phyloP scores from a whole-genome alignment of 78 protist genomes.

The Chrysochromulina tobinii region DNA sequence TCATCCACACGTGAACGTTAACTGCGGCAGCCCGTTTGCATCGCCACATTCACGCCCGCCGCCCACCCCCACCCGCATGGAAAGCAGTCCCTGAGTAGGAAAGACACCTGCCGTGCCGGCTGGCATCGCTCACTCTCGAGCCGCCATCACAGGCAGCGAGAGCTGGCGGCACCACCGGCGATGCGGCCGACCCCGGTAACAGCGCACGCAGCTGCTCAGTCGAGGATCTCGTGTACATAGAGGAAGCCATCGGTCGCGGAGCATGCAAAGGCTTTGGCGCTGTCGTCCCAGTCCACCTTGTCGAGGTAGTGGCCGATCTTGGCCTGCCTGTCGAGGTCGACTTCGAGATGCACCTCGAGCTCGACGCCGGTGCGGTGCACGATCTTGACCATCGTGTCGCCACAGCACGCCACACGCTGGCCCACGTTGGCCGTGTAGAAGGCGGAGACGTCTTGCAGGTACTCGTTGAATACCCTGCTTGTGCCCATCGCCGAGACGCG shows the following conservation, averaged over 20 bases:
- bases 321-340: neutral
- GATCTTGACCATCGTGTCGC: neutral
- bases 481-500: neutral
- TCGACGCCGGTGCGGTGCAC: neutral
- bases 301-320: neutral
- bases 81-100: no score
- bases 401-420: neutral
- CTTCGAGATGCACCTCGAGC: neutral
- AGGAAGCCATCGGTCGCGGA: neutral
- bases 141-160: no score
- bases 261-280: neutral
- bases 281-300: neutral
- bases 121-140: no score
- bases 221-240: neutral
- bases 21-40: no score
- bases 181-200: no score
- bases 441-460: neutral
- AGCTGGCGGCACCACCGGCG: no score
- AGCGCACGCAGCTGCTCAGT: no score
- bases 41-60: no score
- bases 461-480: neutral
- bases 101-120: no score
- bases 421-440: neutral
- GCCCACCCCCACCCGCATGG: no score
- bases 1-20: no score